Evolutionary conservation across 176 grass and related monocot genomes (phyloP).

Genomic region (Carex myosuroides): DNA sequence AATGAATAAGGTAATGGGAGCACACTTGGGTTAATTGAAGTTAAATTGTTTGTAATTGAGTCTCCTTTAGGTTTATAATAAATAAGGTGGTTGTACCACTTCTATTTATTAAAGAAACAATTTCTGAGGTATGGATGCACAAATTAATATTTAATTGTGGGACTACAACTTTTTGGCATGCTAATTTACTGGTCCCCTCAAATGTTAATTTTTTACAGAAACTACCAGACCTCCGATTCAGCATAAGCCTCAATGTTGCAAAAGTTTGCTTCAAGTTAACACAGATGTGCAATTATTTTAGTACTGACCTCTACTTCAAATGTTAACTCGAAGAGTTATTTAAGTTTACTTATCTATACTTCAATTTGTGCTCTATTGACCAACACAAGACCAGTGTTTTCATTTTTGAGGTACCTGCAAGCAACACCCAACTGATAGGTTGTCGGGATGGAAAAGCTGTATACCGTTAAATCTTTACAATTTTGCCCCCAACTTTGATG

Average conservation of each 20-base stretch:
- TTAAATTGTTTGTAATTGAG: background rate
- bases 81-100: background rate
- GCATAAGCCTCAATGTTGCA: background rate
- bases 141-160: too few species aligned
- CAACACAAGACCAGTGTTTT: background rate
- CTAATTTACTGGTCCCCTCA: background rate
- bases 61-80: background rate
- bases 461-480: background rate
- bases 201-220: background rate
- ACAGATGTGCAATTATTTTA: background rate
- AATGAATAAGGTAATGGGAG: background rate
- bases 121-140: too few species aligned
- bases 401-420: background rate
- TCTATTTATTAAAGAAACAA: too few species aligned
- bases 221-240: background rate
- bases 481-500: background rate
- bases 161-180: background rate
- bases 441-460: background rate
- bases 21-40: background rate
- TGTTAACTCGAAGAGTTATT: slow-evolving; percentile 2
- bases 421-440: background rate
- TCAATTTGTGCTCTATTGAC: background rate
- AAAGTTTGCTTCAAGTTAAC: background rate
- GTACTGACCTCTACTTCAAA: background rate
- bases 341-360: background rate